Conservation (phyloP, 176 grass and related monocot genomes). For the Rhynchospora pubera region DNA sequence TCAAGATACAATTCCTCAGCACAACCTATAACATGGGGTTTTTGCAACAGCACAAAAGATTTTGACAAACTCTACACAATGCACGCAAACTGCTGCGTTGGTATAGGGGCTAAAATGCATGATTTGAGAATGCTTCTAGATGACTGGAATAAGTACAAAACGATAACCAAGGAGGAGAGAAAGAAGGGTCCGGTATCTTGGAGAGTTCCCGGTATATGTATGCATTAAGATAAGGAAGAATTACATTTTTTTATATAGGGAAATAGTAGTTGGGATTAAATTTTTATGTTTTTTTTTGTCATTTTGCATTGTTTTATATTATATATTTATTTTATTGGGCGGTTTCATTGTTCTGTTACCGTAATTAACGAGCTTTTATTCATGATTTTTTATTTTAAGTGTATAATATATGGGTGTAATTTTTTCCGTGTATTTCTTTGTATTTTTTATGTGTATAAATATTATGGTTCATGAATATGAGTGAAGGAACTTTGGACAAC, state of each 20-base stretch:
- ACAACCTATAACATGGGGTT: slow-evolving; percentile 52
- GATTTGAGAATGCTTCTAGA: slow-evolving; percentile 43
- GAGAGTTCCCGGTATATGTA: slow-evolving; percentile 72
- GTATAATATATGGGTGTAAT: not conserved
- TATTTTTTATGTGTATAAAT: no score
- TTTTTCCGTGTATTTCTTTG: no score
- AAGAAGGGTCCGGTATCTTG: slow-evolving; percentile 28
- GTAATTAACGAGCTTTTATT: not conserved
- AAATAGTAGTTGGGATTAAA: not conserved
- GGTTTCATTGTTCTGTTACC: not conserved
- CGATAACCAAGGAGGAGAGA: slow-evolving; percentile 13
- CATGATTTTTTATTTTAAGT: not conserved
- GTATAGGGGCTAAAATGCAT: slow-evolving; percentile 43
- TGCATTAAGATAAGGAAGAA: slow-evolving; percentile 35
- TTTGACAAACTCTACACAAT: slow-evolving; percentile 73
- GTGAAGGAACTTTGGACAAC: no score
- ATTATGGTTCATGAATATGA: no score
- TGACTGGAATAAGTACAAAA: slow-evolving; percentile 45
- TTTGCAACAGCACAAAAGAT: slow-evolving; percentile 59
- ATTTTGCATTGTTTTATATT: not conserved
- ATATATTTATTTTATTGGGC: not conserved
- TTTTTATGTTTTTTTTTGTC: not conserved
- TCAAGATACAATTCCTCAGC: slow-evolving; percentile 66
- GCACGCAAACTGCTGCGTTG: slow-evolving; percentile 64
- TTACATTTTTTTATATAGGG: not conserved